These are phyloP conservation scores for Aspergillus viridinutans DNA, from an alignment of 2,329 filamentous ascomycete genomes.

Conservation along the genomic window DNA sequence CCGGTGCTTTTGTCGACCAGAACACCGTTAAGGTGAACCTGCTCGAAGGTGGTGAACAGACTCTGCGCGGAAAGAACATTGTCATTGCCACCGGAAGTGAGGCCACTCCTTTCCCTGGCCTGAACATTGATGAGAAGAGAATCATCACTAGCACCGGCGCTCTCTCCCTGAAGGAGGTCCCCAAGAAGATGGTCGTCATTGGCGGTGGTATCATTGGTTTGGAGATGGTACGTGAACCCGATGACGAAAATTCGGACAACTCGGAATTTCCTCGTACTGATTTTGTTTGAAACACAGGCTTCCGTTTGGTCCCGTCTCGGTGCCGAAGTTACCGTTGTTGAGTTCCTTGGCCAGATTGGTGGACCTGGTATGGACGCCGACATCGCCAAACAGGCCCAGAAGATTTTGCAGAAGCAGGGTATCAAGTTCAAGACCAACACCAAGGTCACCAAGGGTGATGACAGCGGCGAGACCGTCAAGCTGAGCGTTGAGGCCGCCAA, in stretches of 20 bases:
- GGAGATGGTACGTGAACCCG: constrained; percentile 67
- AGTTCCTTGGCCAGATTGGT: constrained; percentile 94
- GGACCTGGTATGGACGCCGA: constrained; percentile 96
- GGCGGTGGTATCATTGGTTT: constrained; percentile 98
- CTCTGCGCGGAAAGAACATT: constrained; percentile 89
- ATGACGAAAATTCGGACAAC: neutral
- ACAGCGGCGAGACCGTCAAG: constrained; percentile 70
- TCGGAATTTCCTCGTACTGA: constrained; percentile 2
- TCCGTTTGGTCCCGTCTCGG: constrained; percentile 96
- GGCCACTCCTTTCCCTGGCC: constrained; percentile 90
- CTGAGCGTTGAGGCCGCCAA: constrained; percentile 88
- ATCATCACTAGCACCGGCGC: constrained; percentile 96
- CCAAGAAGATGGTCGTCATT: constrained; percentile 95
- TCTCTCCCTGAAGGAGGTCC: constrained; percentile 81
- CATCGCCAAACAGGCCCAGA: constrained; percentile 85
- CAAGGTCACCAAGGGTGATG: constrained; percentile 86
- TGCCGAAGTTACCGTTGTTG: constrained; percentile 91
- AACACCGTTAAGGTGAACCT: constrained; percentile 89
- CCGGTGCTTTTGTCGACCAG: constrained; percentile 80
- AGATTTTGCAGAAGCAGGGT: constrained; percentile 92
- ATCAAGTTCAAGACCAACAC: constrained; percentile 98
- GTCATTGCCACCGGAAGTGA: constrained; percentile 95
- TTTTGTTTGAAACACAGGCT: constrained; percentile 41
- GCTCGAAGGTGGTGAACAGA: constrained; percentile 85
- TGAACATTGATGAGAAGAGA: constrained; percentile 95